Base-by-base conservation (phyloP, 495 filamentous ascomycete genomes). In the Penicillium chermesinum region DNA sequence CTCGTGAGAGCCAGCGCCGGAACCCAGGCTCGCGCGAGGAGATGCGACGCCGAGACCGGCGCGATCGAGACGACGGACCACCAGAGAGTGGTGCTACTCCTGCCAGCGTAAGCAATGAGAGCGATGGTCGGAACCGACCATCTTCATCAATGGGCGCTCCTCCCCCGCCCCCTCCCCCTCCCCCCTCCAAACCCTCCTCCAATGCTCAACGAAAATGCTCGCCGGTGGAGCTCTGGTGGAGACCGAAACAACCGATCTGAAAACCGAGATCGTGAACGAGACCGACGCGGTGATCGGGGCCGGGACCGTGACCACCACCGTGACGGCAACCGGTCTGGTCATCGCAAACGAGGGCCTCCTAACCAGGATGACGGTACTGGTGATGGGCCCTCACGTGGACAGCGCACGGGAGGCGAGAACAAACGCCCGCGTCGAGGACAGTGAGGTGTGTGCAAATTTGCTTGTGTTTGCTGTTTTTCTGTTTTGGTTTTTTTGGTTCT, bases 351-450 rank as follows among this genome's bases (percentile, higher is more conserved):
- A 38, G 62, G 63, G 37, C 66, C 69, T 33, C 65, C 63, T 15
- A 67, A 64, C 34, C 59, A 52, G 10, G 67, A 69, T 2, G 57
- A 63, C 14, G 53, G 49, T 15, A 33, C 56, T 21, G 69, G 62
- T 13, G 64, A 67, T 46, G 63, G 60, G 38, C 45, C 47, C 35
- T 57, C 50, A n/a, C 62, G 69, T 16, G 69, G 69, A 19, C 64
- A 58, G 47, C 53, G 71, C 8, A 66, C 65, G 50, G 67, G 68
- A 17, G 61, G 57, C 48, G 72, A 75, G 2, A 75, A 55, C 49
- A 75, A 75, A 48, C 67, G 72, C 22, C 65, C 68, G 40, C 67
- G 72, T 39, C 68, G 72, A 32, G 72, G 72, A 41, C 57, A 53
- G 27, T 73, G 53, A 69, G 37, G n/a, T n/a, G n/a, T n/a, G n/a